Evolutionary conservation across 1,284 basidiomycete species (phyloP).

Genomic region (Tilletia setariae): DNA sequence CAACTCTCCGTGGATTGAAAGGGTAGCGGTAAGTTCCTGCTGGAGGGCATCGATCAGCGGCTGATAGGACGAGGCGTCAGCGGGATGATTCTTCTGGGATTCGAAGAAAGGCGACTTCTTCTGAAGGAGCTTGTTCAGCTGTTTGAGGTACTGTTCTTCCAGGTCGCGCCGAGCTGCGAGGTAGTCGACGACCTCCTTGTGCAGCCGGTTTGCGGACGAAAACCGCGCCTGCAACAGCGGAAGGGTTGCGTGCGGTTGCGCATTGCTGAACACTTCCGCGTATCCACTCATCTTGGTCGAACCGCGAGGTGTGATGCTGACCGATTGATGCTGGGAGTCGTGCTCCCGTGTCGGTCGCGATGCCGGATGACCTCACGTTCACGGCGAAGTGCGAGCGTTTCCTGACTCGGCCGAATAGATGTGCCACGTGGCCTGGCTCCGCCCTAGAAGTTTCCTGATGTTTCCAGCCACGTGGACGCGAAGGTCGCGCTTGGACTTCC

Average conservation of each 20-base stretch:
- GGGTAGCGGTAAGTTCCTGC: conserved; percentile 47
- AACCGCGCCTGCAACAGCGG: conserved; percentile 6
- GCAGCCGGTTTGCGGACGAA: not conserved
- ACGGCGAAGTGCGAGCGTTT: too few species aligned
- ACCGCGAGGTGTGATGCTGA: not conserved
- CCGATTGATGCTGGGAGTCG: too few species aligned
- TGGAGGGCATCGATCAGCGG: conserved; percentile 49
- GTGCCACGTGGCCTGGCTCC: too few species aligned
- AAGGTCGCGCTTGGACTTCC: too few species aligned
- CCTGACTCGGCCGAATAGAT: too few species aligned
- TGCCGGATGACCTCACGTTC: too few species aligned
- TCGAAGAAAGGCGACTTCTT: conserved; percentile 49
- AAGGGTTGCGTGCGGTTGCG: not conserved
- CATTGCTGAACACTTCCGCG: not conserved
- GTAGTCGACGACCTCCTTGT: conserved; percentile 53
- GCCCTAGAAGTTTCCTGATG: too few species aligned
- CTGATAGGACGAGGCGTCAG: conserved; percentile 27
- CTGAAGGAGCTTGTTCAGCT: conserved; percentile 57
- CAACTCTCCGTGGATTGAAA: conserved; percentile 45
- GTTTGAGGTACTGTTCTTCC: conserved; percentile 58
- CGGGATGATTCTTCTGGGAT: conserved; percentile 23
- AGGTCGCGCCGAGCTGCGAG: conserved; percentile 58
- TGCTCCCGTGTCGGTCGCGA: too few species aligned
- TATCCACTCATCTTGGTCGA: not conserved
- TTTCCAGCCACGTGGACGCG: too few species aligned